These are phyloP conservation scores for Barnettozyma vustinii DNA, from an alignment of 805 yeast species.

Conservation along the genomic window DNA sequence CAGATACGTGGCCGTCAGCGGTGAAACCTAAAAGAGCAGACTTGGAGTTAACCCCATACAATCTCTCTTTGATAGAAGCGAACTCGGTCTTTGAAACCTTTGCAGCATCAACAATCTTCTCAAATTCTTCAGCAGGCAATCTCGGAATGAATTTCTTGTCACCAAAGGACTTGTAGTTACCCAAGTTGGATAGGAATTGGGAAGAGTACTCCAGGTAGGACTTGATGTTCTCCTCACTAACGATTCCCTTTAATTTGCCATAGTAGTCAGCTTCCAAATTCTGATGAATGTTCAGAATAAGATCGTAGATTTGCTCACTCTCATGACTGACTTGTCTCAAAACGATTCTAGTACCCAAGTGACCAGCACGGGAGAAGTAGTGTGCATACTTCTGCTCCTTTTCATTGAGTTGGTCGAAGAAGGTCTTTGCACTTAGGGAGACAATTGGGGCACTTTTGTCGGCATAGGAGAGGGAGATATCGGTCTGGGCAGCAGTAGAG, in stretches of 20 bases:
- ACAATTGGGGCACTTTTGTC: constrained; percentile 67
- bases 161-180: constrained; percentile 83
- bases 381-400: constrained; percentile 73
- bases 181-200: constrained; percentile 68
- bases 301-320: constrained; percentile 68
- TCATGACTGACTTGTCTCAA: constrained; percentile 80
- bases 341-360: constrained; percentile 76
- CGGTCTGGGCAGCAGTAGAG: constrained; percentile 5
- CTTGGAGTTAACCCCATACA: constrained; percentile 47
- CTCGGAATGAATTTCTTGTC: constrained; percentile 82
- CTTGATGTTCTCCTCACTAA: constrained; percentile 25
- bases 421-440: constrained; percentile 60
- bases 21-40: constrained; percentile 69
- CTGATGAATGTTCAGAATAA: constrained; percentile 57
- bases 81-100: constrained; percentile 28
- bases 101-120: constrained; percentile 38
- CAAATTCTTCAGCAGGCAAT: constrained; percentile 43
- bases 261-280: constrained; percentile 43
- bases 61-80: constrained; percentile 37
- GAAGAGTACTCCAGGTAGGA: constrained; percentile 66
- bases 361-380: constrained; percentile 76
- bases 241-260: constrained; percentile 32
- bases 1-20: constrained; percentile 66
- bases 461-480: constrained; percentile 33
- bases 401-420: constrained; percentile 58